Base-by-base conservation (phyloP, 2,329 filamentous ascomycete species). In the Fusarium sp. region DNA sequence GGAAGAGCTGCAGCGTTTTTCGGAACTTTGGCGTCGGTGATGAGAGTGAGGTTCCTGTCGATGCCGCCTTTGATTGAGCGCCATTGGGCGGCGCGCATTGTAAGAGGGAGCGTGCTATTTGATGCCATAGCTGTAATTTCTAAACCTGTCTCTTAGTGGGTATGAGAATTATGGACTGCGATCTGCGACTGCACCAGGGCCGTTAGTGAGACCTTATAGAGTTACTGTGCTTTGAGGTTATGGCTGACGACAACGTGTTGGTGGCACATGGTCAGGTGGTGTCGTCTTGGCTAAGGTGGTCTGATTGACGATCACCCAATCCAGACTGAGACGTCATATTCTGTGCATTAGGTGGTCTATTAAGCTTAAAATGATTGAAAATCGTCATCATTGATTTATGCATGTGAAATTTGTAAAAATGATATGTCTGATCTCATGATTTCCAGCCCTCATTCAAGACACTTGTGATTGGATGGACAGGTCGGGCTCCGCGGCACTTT, bases 41-140 rank as follows among this genome's bases (percentile, higher is more conserved):
- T 14, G 4, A 60, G 22, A 1, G 35, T 55, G 17, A 75, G 55
- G 22, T 69, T 75, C 38, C 61, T 75, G 1, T 73, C 73, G 15
- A 75, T 75, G 25, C 73, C 73, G 6, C 64, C 59, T 9, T 59
- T 52, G 18, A 71, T 69, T 17, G 64, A 63, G 36, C 55, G 62
- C 73, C 72, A 75, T 62, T 75, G 72, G 0, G 53, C 50, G 6
- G 73, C 72, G 33, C 62, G 64, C 73, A 75, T 75, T 13, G 70
- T 68, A 4, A 31, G 18, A 4, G 70, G 73, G 7, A 71, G 56
- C 4, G 11, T 22, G 11, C 17, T 61, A 7, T 47, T 39, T 12
- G 72, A 68, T 13, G 69, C 9, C 72, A 74, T 74, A 4, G 17
- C 6, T 8, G n/a, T 7, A 27, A 14, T 27, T 25, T 2, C 7